Evolutionary conservation across 2,329 filamentous ascomycete genomes (phyloP), one percentile per base, ranked within the genome.

Genomic region (Macrophomina tecta): DNA sequence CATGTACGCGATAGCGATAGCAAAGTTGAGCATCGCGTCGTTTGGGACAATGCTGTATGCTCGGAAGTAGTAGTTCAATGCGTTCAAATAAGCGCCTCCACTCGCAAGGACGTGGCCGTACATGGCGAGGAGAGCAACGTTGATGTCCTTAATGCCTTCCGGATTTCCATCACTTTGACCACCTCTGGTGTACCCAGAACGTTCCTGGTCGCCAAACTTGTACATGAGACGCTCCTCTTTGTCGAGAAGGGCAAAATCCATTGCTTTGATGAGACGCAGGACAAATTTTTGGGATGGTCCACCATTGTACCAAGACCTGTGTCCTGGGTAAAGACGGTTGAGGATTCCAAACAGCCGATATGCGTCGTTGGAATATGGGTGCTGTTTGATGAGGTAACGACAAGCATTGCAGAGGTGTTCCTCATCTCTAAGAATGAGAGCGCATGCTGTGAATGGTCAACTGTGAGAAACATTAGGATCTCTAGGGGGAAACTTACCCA

Each of bases 101-200:
- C 90, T 90, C 72, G 93, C 93, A 5, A 97, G 84, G 68, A 97
- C 93, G 75, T 98, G 92, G 0, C 92, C 95, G 75, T 97, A 98
- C 0, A 97, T 85, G 76, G 94, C 91, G 12, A 99, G 85, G 9
- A 98, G 84, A 32, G 90, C 90, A 7, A 93, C 87, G 75, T 98
- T 94, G 69, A 96, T 84, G 14, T 86, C 81, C 23, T 6, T 60
- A 16, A 68, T 64, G 46, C 71, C 73, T 63, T 81, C 79, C 5
- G 76, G 72, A 52, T 78, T 79, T 3, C 79, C 74, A 8, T 78
- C 71, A 30, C 78, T 76, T 52, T 75, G 70, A 4, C 82, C 73
- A 30, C 70, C 72, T 68, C 77, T 69, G 45, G 77, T 77, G 65
- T 79, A 77, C 34, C 80, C 78, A 48, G 80, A 75, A 77, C 69